Percentiles rank a stretch among this genome's conserved stretches.
Evolutionary conservation across 2,329 filamentous ascomycete genomes (phyloP).

Genomic region (Paecilomyces variotii): DNA sequence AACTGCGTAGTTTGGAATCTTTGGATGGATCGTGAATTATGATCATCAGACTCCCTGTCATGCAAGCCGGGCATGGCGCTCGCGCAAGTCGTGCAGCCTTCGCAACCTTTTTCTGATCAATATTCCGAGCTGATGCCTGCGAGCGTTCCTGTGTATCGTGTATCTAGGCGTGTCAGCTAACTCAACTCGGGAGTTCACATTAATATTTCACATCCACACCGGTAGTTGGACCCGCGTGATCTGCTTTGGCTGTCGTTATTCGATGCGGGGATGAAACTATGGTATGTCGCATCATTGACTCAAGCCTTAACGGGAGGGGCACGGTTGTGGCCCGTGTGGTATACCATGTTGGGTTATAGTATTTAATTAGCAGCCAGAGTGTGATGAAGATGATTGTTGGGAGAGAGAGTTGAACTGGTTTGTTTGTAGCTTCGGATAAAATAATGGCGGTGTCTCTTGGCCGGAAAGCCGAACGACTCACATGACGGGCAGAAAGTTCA

Average conservation of each 20-base stretch:
- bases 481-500: background rate
- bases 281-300: background rate
- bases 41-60: background rate
- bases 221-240: background rate
- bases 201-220: background rate
- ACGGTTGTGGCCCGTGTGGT: background rate
- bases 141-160: no score
- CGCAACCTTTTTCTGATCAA: background rate
- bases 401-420: background rate
- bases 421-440: background rate
- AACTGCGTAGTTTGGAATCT: no score
- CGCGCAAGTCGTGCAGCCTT: background rate
- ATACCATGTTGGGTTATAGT: background rate
- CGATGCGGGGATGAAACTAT: background rate
- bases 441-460: background rate
- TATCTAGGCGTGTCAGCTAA: no score
- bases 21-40: background rate
- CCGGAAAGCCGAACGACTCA: background rate
- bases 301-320: background rate
- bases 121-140: background rate
- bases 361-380: background rate
- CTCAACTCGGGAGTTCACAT: background rate
- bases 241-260: background rate
- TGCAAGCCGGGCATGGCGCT: background rate
- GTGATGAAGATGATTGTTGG: background rate